Base-by-base conservation (phyloP, 2,329 filamentous ascomycete genomes). In the Sphaceloma murrayae region DNA sequence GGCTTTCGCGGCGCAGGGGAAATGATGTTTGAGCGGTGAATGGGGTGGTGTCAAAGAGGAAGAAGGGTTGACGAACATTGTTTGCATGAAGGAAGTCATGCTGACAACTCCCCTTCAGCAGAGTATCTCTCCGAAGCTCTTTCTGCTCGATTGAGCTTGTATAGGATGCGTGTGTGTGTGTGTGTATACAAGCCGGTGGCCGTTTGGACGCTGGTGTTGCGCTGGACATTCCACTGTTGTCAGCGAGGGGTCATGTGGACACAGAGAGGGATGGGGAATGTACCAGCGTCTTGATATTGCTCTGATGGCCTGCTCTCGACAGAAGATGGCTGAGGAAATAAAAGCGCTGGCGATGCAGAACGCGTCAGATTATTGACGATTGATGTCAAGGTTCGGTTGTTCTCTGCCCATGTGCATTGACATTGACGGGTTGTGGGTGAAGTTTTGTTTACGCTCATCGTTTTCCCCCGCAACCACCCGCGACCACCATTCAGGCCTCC, bases 21-120 rank as follows among this genome's bases (percentile, higher is more conserved):
- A 57, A 48, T 49, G 48, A 34, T 34, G 31, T 34, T 45, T 45
- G 32, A 32, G 29, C 18, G 42, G 42, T 34, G 42, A 45, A 29
- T 32, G 42, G 18, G 42, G 42, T 29, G 19, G 14, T 56, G 62
- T 52, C 52, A 61, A 57, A 48, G 54, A 53, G 44, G 57, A 54
- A 48, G 63, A 62, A 49, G 57, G 52, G 51, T 56, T 57, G 52
- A 83, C 80, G 67, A 71, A 85, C 81, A 85, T 83, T 62, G 83
- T 87, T 54, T 80, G 85, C 60, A 87, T 81, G 67, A 87, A 84
- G 53, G 81, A 82, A 60, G 80, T 75, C 82, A 85, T 86, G 54
- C 57, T 69, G 52, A 38, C 43, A 29, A 32, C 29, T 40, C 36
- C 29, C 42, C 42, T 34, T 36, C 31, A 36, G 42, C 42, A 40